Evolutionary conservation across 176 grass and related monocot genomes (phyloP).

Genomic region (Chrysopogon serrulatus): DNA sequence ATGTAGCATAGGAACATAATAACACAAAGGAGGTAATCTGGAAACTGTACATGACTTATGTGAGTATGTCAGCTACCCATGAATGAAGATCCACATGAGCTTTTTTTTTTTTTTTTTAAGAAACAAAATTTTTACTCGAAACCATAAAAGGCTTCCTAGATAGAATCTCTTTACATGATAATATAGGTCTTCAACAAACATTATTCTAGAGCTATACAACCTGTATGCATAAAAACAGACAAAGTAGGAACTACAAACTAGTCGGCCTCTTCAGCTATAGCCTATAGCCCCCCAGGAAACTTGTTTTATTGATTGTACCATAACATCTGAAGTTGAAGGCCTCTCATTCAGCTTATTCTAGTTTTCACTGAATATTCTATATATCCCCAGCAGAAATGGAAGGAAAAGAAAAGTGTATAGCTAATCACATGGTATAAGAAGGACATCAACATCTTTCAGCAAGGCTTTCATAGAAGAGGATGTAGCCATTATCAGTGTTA

Average conservation of each 20-base stretch:
- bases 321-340: slow-evolving; percentile 29
- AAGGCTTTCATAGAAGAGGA: slow-evolving; percentile 89
- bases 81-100: not conserved
- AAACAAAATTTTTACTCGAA: slow-evolving; percentile 29
- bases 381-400: slow-evolving; percentile 4
- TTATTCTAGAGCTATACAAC: slow-evolving; percentile 19
- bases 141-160: slow-evolving; percentile 11
- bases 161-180: slow-evolving; percentile 21
- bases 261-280: slow-evolving; percentile 3
- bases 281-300: not conserved
- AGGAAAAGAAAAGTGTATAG: slow-evolving; percentile 13
- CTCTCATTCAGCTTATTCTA: slow-evolving; percentile 41
- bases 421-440: not conserved
- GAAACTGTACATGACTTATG: not conserved
- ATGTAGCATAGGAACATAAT: not conserved
- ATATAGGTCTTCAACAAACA: not conserved
- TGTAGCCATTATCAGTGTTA: slow-evolving; percentile 94
- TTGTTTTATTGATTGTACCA: slow-evolving; percentile 28
- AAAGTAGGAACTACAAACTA: slow-evolving; percentile 9
- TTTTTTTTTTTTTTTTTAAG: not conserved
- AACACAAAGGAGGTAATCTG: not conserved
- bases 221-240: not conserved
- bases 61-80: not conserved
- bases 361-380: slow-evolving; percentile 19
- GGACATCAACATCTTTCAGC: slow-evolving; percentile 43